Evolutionary conservation across 2,329 filamentous ascomycete species (phyloP).

Genomic region (Dryadomyces quercus-mongolicae): DNA sequence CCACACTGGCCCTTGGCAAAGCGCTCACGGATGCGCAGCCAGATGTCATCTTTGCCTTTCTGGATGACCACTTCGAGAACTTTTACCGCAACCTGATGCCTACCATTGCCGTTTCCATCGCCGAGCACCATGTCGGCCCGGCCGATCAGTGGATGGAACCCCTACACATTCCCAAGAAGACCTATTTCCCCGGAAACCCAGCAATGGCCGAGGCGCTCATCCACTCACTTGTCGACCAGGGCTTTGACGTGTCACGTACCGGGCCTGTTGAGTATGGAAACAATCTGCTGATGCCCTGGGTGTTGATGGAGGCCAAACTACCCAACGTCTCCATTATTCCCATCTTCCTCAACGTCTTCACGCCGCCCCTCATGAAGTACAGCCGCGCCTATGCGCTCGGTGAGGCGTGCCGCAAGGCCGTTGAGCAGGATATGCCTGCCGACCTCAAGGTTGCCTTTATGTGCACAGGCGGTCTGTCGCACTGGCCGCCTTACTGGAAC

Average conservation of each 20-base stretch:
- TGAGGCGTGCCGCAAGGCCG: conserved; percentile 16
- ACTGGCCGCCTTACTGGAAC: conserved; percentile 12
- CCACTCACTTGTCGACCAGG: conserved; percentile 9
- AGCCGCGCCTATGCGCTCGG: conserved; percentile 18
- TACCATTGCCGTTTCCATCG: conserved; percentile 7
- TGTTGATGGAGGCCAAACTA: conserved; percentile 9
- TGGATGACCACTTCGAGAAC: conserved; percentile 12
- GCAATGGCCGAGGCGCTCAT: conserved; percentile 10
- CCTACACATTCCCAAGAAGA: conserved; percentile 8
- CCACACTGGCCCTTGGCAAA: conserved; percentile 9
- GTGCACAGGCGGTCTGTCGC: conserved; percentile 9
- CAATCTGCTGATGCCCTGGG: conserved; percentile 11
- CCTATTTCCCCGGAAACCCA: conserved; percentile 7
- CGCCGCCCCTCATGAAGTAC: conserved; percentile 14
- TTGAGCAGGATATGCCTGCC: conserved; percentile 8
- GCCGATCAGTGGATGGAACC: conserved; percentile 12
- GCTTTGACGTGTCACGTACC: conserved; percentile 10
- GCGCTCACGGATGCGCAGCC: conserved; percentile 8
- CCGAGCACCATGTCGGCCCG: conserved; percentile 9
- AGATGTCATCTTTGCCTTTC: conserved; percentile 11
- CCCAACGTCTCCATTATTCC: conserved; percentile 7
- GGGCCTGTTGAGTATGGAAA: conserved; percentile 10
- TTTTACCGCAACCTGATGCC: conserved; percentile 12
- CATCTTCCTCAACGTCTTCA: conserved; percentile 11
- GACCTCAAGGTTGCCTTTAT: conserved; percentile 8